Evolutionary conservation across 2,329 filamentous ascomycete genomes (phyloP).

Genomic region (Alternaria angustiovoidea): DNA sequence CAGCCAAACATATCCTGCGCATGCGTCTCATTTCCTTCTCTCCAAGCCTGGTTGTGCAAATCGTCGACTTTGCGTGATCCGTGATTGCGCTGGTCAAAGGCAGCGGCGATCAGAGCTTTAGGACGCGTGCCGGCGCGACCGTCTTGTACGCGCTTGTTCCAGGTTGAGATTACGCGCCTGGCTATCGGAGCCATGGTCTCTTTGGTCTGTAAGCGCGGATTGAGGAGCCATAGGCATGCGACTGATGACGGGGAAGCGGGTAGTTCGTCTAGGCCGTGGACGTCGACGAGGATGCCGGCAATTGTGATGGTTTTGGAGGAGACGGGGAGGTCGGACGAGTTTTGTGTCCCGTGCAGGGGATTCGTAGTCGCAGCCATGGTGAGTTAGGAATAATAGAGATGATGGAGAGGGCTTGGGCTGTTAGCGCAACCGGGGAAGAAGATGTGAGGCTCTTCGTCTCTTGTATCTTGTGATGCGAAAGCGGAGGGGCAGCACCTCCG

Average conservation of each 20-base stretch:
- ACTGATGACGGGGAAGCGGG: conserved; percentile 63
- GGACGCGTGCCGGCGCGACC: conserved; percentile 35
- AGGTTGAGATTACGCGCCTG: conserved; percentile 71
- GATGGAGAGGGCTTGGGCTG: background rate
- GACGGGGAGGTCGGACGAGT: conserved; percentile 52
- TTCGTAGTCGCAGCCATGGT: conserved; percentile 47
- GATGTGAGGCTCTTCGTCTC: background rate
- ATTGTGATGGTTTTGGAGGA: conserved; percentile 75
- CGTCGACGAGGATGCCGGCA: conserved; percentile 77
- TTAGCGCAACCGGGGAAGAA: background rate
- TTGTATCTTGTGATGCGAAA: background rate
- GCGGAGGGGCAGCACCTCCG: conserved; percentile 3
- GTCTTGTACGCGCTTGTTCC: conserved; percentile 61
- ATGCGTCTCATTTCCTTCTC: conserved; percentile 78
- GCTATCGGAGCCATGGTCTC: conserved; percentile 80
- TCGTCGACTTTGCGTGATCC: conserved; percentile 74
- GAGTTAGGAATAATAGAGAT: background rate
- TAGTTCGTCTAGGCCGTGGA: conserved; percentile 83
- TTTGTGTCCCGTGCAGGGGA: conserved; percentile 43
- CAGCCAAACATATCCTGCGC: conserved; percentile 91
- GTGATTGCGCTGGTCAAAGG: conserved; percentile 95
- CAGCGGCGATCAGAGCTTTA: conserved; percentile 76
- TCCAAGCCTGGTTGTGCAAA: conserved; percentile 79
- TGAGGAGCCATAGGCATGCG: conserved; percentile 89
- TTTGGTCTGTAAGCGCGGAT: conserved; percentile 76